These are phyloP conservation scores for Pythium oligandrum DNA, from an alignment of 352 stramenopile species.

Conservation along the genomic window DNA sequence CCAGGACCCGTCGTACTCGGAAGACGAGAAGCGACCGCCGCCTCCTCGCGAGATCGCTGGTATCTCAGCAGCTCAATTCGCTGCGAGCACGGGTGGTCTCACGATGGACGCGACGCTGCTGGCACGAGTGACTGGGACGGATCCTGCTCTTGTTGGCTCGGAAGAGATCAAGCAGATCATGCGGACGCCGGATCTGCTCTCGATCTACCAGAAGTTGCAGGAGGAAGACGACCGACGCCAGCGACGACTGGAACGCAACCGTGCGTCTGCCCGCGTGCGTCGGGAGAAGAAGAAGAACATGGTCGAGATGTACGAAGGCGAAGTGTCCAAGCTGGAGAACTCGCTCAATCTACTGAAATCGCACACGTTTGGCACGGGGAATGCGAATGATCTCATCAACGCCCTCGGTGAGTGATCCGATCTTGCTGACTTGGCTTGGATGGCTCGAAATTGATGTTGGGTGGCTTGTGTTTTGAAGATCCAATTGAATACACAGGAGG, in stretches of 20 bases:
- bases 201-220: slow-evolving; percentile 86
- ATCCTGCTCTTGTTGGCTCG: slow-evolving; percentile 68
- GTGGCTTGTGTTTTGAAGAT: not conserved
- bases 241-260: slow-evolving; percentile 71
- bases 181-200: slow-evolving; percentile 72
- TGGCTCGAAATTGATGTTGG: not conserved
- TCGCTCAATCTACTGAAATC: slow-evolving; percentile 73
- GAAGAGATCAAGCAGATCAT: slow-evolving; percentile 89
- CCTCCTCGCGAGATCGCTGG: slow-evolving; percentile 33
- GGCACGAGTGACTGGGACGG: slow-evolving; percentile 72
- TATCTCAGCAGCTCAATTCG: slow-evolving; percentile 79
- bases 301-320: slow-evolving; percentile 82
- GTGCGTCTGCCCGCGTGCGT: slow-evolving; percentile 70
- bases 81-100: slow-evolving; percentile 70
- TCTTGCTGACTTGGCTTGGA: slow-evolving; percentile 1
- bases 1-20: slow-evolving; percentile 27
- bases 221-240: slow-evolving; percentile 82
- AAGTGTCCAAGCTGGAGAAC: slow-evolving; percentile 86
- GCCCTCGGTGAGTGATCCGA: slow-evolving; percentile 51
- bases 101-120: slow-evolving; percentile 77
- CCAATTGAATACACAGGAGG: slow-evolving; percentile 63
- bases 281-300: slow-evolving; percentile 87
- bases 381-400: slow-evolving; percentile 57
- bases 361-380: slow-evolving; percentile 68
- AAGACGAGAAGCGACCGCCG: slow-evolving; percentile 31